Evolutionary conservation across 768 basidiomycete species (phyloP).

Genomic region (Leccinum obscurum): DNA sequence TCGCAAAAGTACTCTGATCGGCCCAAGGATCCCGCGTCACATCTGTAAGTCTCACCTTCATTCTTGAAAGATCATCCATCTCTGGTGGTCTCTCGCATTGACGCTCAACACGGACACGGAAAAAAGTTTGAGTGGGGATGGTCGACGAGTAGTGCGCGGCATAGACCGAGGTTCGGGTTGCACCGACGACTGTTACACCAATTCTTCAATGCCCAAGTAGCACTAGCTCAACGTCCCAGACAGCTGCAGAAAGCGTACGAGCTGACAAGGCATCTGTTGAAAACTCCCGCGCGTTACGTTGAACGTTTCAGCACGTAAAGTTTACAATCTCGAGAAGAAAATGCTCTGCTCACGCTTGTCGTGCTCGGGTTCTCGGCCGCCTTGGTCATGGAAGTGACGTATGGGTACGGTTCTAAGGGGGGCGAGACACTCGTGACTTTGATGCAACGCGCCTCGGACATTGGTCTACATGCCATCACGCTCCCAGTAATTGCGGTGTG

Average conservation of each 20-base stretch:
- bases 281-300: not conserved
- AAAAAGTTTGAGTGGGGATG: not conserved
- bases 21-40: not conserved
- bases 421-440: constrained; percentile 5
- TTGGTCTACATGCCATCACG: not conserved
- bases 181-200: no score
- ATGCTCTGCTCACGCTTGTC: not conserved
- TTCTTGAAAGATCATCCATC: no score
- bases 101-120: not conserved
- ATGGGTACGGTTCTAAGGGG: not conserved
- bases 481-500: not conserved
- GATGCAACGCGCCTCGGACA: constrained; percentile 5
- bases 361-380: not conserved
- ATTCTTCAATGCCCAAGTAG: no score
- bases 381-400: not conserved
- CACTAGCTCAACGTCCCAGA: no score
- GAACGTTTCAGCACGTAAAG: not conserved
- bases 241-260: not conserved
- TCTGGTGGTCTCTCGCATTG: no score
- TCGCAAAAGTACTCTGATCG: not conserved
- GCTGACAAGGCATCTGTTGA: not conserved
- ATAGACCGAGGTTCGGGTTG: no score
- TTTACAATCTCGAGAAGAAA: not conserved
- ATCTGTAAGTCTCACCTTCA: not conserved
- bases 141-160: not conserved